Evolutionary conservation across 2,329 filamentous ascomycete genomes (phyloP).

Genomic region (Diaporthe ilicicola): DNA sequence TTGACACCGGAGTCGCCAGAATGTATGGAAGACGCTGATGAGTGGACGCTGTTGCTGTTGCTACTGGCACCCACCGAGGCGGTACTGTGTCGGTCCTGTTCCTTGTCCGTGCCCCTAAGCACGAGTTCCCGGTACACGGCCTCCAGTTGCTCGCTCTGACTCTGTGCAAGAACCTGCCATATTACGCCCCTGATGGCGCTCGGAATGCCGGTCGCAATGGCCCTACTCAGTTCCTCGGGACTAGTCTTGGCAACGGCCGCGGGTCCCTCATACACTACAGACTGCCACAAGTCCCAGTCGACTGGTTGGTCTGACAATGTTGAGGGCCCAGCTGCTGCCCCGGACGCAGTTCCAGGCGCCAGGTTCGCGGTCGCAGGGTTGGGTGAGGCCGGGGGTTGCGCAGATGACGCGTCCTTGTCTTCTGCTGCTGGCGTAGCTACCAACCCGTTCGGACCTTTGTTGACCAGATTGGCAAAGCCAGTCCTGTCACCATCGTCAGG

Average conservation of each 20-base stretch:
- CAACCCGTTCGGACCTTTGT: conserved; percentile 34
- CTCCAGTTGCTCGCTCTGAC: conserved; percentile 92
- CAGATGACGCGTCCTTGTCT: conserved; percentile 40
- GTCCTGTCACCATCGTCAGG: conserved; percentile 60
- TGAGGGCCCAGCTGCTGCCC: conserved; percentile 79
- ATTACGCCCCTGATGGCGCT: conserved; percentile 97
- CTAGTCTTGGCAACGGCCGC: conserved; percentile 88
- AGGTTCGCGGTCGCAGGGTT: conserved; percentile 75
- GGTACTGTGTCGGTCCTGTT: conserved; percentile 69
- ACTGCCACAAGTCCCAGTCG: conserved; percentile 99
- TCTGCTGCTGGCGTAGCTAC: conserved; percentile 32
- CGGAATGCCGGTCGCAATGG: conserved; percentile 93
- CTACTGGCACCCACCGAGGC: conserved; percentile 60
- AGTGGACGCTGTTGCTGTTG: conserved; percentile 68
- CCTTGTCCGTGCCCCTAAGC: conserved; percentile 81
- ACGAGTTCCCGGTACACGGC: conserved; percentile 84
- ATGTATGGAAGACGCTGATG: conserved; percentile 85
- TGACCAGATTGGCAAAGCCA: conserved; percentile 37
- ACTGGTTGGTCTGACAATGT: conserved; percentile 77
- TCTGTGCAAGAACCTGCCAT: conserved; percentile 96
- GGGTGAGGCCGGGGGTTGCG: conserved; percentile 50
- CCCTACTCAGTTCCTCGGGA: conserved; percentile 86
- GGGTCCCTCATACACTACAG: conserved; percentile 93
- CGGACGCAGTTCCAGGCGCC: conserved; percentile 85
- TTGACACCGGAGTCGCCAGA: conserved; percentile 76